phyloP scores from a whole-genome alignment of 495 filamentous ascomycete species.

The Usnea hakonensis region DNA sequence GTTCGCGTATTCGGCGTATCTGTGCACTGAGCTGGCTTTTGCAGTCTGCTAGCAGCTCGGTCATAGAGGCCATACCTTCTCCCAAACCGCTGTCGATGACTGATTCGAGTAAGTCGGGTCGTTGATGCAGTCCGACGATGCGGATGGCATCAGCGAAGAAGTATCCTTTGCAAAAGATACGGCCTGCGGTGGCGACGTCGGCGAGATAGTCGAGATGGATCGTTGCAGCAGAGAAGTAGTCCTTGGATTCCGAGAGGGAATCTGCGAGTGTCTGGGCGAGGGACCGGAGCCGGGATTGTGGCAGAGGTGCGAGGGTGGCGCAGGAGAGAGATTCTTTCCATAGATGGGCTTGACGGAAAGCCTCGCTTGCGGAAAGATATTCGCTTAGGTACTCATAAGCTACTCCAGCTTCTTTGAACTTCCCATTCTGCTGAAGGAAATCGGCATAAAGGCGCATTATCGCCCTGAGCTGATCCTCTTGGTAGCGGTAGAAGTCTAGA shows the following conservation, averaged over 20 bases:
- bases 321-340: conserved; percentile 86
- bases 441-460: conserved; percentile 72
- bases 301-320: conserved; percentile 58
- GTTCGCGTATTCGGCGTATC: conserved; percentile 72
- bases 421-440: conserved; percentile 62
- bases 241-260: conserved; percentile 67
- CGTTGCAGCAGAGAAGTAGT: conserved; percentile 68
- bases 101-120: conserved; percentile 39
- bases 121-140: conserved; percentile 47
- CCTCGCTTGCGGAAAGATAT: conserved; percentile 62
- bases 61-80: conserved; percentile 67
- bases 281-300: conserved; percentile 46
- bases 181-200: conserved; percentile 58
- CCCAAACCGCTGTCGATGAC: conserved; percentile 70
- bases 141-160: conserved; percentile 78
- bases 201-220: conserved; percentile 74
- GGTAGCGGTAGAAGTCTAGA: conserved; percentile 76
- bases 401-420: conserved; percentile 76
- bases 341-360: conserved; percentile 70
- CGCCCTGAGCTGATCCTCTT: conserved; percentile 48
- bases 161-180: conserved; percentile 72
- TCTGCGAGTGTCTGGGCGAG: conserved; percentile 64
- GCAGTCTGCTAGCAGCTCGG: conserved; percentile 88
- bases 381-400: conserved; percentile 81
- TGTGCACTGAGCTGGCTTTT: conserved; percentile 74